These are phyloP conservation scores for Aspergillus campestris DNA, from an alignment of 495 filamentous ascomycete species.

Conservation along the genomic window DNA sequence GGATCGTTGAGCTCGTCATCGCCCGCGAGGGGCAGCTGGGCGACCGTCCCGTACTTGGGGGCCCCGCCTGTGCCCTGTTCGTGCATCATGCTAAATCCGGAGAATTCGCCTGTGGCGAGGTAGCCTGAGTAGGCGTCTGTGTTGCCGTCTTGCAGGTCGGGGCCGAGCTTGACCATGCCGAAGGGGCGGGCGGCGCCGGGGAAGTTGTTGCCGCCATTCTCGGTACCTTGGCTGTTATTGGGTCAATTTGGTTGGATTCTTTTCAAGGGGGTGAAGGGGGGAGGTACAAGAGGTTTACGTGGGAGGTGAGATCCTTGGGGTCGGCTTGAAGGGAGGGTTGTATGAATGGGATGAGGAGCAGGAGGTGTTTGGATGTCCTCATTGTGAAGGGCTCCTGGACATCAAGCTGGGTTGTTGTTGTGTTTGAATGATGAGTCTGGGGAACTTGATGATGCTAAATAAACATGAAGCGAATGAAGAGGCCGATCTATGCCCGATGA, in stretches of 20 bases:
- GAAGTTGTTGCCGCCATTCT: conserved; percentile 59
- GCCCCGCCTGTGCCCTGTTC: conserved; percentile 68
- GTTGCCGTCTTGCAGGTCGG: conserved; percentile 43
- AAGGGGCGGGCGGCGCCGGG: conserved; percentile 58
- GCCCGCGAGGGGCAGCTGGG: conserved; percentile 54
- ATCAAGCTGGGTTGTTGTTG: too few species aligned
- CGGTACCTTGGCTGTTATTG: conserved; percentile 21
- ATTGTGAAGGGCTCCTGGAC: too few species aligned
- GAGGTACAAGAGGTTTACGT: conserved; percentile 31
- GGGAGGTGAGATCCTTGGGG: conserved; percentile 14
- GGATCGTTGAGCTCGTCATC: conserved; percentile 40
- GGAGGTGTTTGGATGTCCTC: too few species aligned
- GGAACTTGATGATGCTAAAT: too few species aligned
- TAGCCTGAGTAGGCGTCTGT: conserved; percentile 62
- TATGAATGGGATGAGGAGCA: too few species aligned
- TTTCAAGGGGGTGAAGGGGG: neutral
- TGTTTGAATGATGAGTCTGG: too few species aligned
- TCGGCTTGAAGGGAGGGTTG: too few species aligned
- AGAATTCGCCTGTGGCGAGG: conserved; percentile 48
- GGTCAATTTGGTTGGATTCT: neutral
- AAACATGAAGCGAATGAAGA: too few species aligned
- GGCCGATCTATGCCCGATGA: too few species aligned
- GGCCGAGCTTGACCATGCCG: conserved; percentile 63
- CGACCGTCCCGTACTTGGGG: conserved; percentile 63
- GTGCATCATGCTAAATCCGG: conserved; percentile 66